phyloP scores from a whole-genome alignment of 2,329 filamentous ascomycete genomes.

The Arachnomyces sp. region DNA sequence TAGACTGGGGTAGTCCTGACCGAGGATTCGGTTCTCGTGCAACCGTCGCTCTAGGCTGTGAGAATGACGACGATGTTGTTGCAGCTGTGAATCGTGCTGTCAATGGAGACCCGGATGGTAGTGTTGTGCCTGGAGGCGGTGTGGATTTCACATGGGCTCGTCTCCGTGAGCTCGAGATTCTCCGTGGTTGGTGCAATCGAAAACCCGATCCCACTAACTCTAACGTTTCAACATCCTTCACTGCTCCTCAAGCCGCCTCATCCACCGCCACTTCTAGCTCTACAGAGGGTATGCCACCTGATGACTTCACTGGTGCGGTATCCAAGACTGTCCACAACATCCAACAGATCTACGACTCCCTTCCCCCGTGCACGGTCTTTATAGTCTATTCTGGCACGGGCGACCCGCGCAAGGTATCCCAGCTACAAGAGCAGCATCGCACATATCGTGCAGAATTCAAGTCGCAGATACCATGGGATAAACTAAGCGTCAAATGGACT shows the following conservation, averaged over 20 bases:
- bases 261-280: conserved; percentile 9
- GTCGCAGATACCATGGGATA: conserved; percentile 54
- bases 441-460: conserved; percentile 51
- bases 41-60: conserved; percentile 49
- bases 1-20: conserved; percentile 83
- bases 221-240: conserved; percentile 26
- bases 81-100: conserved; percentile 47
- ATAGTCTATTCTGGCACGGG: conserved; percentile 59
- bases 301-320: conserved; percentile 39
- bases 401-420: conserved; percentile 50
- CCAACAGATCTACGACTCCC: conserved; percentile 44
- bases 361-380: conserved; percentile 54
- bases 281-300: conserved; percentile 10
- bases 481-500: conserved; percentile 57
- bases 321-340: conserved; percentile 46
- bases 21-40: conserved; percentile 53
- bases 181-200: conserved; percentile 53
- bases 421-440: conserved; percentile 50
- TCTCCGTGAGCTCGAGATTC: conserved; percentile 53
- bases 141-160: conserved; percentile 59
- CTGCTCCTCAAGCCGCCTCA: conserved; percentile 20
- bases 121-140: conserved; percentile 42
- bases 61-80: conserved; percentile 51
- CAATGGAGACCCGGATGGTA: conserved; percentile 38
- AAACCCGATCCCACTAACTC: conserved; percentile 40